Evolutionary conservation across 2,329 filamentous ascomycete genomes (phyloP), one percentile per base, ranked within the genome.

Genomic region (Aspergillus sp.): DNA sequence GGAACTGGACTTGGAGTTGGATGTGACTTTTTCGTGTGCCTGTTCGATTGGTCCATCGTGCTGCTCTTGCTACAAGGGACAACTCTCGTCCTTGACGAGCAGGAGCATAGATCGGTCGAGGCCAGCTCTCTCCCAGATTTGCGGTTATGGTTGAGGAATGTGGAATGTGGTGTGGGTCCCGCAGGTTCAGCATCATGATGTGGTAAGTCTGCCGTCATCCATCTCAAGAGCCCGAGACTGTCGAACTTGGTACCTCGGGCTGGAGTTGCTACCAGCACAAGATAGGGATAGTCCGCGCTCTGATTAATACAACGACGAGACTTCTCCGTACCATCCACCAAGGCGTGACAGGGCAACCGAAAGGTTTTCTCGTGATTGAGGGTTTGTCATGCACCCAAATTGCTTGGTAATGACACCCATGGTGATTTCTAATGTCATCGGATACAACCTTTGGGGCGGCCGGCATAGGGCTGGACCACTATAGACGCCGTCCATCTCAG

Each of bases 191-290:
- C 27, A 35, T 53, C 51, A 53, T 33, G 40, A 46, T 53, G 51
- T 53, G 51, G 31, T 53, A 46, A 53, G 14, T 24, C 41, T 46
- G 41, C 31, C 51, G 51, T 53, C 51, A 53, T 37, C 2, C 35
- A 37, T 37, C 12, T n/a, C 35, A n/a, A 37, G 14, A 37, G 15
- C 12, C 15, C 14, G 14, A n/a, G 5, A n/a, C 14, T 37, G 15
- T 37, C 35, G 27, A 31, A 31, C 35, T n/a, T 37, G 6, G 35
- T n/a, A 37, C 35, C 35, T 37, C 35, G 35, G 35, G 14, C 35
- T 37, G 15, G 35, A 37, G 35, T 37, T 37, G 35, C 35, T n/a
- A 37, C 35, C 35, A 37, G 14, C 35, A 37, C 35, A n/a, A 9
- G 35, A 37, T 37, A 37, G 12, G 15, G 35, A n/a, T 31, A 31